Evolutionary conservation across 345 rosid species (phyloP).

Genomic region (Rhodamnia argentea): DNA sequence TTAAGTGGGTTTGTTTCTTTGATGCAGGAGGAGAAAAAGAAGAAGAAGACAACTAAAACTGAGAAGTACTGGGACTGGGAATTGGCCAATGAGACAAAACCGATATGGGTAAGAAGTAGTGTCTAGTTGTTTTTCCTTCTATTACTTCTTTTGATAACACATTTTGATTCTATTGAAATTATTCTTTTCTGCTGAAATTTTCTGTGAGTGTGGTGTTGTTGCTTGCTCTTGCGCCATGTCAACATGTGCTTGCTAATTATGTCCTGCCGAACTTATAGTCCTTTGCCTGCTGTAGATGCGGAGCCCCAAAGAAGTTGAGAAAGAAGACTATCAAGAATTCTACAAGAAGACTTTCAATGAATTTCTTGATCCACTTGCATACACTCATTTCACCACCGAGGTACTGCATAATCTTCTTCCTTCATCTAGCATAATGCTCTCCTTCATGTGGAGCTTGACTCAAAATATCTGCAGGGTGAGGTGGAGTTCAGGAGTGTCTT

Average conservation of each 20-base stretch:
- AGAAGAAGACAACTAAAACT: slow-evolving; percentile 74
- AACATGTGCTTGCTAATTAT: background rate
- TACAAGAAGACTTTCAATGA: slow-evolving; percentile 91
- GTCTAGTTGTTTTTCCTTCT: background rate
- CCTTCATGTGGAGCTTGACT: background rate
- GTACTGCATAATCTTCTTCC: slow-evolving; percentile 10
- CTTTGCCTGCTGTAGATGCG: slow-evolving; percentile 53
- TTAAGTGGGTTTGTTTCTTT: background rate
- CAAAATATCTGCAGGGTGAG: slow-evolving; percentile 56
- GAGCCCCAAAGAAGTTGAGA: slow-evolving; percentile 64
- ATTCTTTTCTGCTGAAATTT: background rate
- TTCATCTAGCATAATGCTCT: background rate
- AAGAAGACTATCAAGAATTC: slow-evolving; percentile 79
- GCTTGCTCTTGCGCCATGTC: background rate
- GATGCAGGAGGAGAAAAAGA: slow-evolving; percentile 65
- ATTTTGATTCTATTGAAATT: background rate
- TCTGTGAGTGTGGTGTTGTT: background rate
- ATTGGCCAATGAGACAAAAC: slow-evolving; percentile 89
- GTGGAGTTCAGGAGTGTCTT: slow-evolving; percentile 95
- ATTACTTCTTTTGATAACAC: background rate
- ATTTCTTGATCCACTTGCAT: slow-evolving; percentile 83
- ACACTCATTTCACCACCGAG: slow-evolving; percentile 91
- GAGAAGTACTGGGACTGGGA: slow-evolving; percentile 99
- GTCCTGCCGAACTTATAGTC: background rate
- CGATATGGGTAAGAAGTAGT: slow-evolving; percentile 67